Conservation (phyloP, 129 eudicot genomes). For the Chrysanthemum makinoi region DNA sequence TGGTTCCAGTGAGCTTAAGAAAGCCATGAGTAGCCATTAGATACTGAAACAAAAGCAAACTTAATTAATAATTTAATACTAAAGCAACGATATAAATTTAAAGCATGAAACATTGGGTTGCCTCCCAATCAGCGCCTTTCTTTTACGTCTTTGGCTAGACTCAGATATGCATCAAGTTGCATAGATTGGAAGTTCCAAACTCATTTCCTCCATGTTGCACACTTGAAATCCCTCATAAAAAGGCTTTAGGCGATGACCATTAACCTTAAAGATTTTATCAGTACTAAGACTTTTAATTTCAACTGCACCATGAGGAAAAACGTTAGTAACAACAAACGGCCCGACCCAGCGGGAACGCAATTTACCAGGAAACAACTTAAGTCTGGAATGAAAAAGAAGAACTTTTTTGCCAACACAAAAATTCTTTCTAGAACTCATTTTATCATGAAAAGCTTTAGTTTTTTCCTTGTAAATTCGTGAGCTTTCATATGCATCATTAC, state of each 20-base stretch:
- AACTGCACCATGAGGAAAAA: not conserved
- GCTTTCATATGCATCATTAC: not conserved
- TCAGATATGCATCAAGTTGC: not conserved
- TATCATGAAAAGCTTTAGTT: too few relatives aligned
- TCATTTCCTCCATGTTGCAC: not conserved
- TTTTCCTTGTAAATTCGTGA: too few relatives aligned
- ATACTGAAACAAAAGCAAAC: too few relatives aligned
- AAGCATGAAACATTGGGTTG: too few relatives aligned
- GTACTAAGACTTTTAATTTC: not conserved
- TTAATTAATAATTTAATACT: too few relatives aligned
- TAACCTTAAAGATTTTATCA: not conserved
- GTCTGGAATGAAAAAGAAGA: not conserved
- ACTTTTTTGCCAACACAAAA: not conserved
- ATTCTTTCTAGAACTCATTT: too few relatives aligned
- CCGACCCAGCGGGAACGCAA: not conserved
- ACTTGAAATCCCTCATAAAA: not conserved
- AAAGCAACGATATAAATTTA: too few relatives aligned
- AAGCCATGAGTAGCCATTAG: too few relatives aligned
- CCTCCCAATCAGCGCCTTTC: not conserved
- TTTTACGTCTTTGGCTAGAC: not conserved
- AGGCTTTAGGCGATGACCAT: not conserved
- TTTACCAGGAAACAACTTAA: not conserved
- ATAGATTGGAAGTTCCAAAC: not conserved
- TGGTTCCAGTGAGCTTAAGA: too few relatives aligned
- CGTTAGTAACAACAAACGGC: not conserved